phyloP scores from a whole-genome alignment of 805 yeast genomes.

The Maudiozyma bulderi region DNA sequence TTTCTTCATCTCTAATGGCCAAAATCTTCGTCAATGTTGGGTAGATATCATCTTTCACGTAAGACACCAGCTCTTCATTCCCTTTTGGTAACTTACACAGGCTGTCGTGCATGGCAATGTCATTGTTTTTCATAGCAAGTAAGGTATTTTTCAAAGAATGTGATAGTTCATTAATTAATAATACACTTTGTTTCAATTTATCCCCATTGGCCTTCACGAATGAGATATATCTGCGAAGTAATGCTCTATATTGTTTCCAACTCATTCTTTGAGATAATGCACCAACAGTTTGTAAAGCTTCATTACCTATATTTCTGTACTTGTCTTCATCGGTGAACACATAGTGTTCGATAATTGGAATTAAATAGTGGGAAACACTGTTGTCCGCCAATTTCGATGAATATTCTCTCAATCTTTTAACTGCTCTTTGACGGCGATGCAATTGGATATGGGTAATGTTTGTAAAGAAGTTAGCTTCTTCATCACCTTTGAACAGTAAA shows the following conservation, averaged over 20 bases:
- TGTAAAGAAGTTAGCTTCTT: conserved; percentile 70
- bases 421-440: conserved; percentile 78
- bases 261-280: conserved; percentile 46
- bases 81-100: conserved; percentile 31
- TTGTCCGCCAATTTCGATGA: conserved; percentile 39
- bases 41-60: conserved; percentile 47
- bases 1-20: conserved; percentile 64
- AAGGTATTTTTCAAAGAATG: conserved; percentile 37
- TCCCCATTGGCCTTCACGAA: conserved; percentile 39
- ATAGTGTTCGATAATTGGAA: conserved; percentile 80
- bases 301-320: conserved; percentile 52
- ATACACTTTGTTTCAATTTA: conserved; percentile 46
- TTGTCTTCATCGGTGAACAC: conserved; percentile 53
- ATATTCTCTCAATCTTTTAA: conserved; percentile 49
- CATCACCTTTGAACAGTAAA: conserved; percentile 56
- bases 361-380: conserved; percentile 65
- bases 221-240: conserved; percentile 57
- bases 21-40: conserved; percentile 55
- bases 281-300: conserved; percentile 55
- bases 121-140: conserved; percentile 11
- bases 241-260: conserved; percentile 75
- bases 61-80: conserved; percentile 33
- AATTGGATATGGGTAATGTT: conserved; percentile 77
- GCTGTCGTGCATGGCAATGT: conserved; percentile 5
- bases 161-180: conserved; percentile 49